phyloP scores from a whole-genome alignment of 78 protist species.

The Dictyostelium intermedium region DNA sequence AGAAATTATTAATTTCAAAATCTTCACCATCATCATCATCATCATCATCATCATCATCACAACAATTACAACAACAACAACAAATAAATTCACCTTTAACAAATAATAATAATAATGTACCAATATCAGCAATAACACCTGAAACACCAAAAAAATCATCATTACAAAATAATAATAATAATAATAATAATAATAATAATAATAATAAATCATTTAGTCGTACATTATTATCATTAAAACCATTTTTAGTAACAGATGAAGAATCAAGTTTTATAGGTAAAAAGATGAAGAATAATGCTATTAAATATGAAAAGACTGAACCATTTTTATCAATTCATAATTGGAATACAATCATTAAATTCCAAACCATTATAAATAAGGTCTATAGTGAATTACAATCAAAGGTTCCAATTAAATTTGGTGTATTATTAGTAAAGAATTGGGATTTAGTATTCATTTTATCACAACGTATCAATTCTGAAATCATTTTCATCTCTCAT shows the following conservation, averaged over 20 bases:
- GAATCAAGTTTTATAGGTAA: slow-evolving; percentile 20
- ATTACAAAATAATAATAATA: not conserved
- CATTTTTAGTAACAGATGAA: not conserved
- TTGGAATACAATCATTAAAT: not conserved
- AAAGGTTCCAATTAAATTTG: not conserved
- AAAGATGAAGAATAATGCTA: not conserved
- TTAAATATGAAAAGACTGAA: not conserved
- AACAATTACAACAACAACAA: not conserved
- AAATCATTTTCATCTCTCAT: not conserved
- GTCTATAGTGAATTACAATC: slow-evolving; percentile 10
- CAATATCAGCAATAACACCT: slow-evolving; percentile 15
- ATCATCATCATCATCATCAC: not conserved
- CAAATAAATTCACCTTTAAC: not conserved
- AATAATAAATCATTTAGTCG: not conserved
- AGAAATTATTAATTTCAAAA: slow-evolving; percentile 17
- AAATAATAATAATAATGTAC: not conserved
- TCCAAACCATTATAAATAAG: not conserved
- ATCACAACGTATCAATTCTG: not conserved
- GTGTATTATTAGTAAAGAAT: slow-evolving; percentile 1
- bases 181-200: not conserved
- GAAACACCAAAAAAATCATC: slow-evolving; percentile 10
- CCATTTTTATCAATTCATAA: slow-evolving; percentile 16
- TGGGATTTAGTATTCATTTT: slow-evolving; percentile 2
- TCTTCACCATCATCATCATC: not conserved
- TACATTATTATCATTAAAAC: slow-evolving; percentile 11